Percentiles rank a stretch among this genome's conserved stretches.
phyloP scores from a whole-genome alignment of 257 asterid genomes.

The Rhazya stricta region DNA sequence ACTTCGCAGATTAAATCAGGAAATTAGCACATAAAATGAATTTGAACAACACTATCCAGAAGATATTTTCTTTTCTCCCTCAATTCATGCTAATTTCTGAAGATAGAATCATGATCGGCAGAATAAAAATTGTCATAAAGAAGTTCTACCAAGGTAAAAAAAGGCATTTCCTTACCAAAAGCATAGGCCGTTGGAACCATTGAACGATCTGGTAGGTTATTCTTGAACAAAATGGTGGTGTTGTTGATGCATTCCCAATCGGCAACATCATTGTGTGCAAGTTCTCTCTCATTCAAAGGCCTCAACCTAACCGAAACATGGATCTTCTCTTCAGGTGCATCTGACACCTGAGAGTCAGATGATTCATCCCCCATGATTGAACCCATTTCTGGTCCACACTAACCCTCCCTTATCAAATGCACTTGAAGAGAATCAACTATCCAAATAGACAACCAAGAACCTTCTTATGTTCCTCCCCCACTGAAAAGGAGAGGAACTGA shows the following conservation, averaged over 20 bases:
- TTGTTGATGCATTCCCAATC: slow-evolving; percentile 89
- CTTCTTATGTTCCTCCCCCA: slow-evolving; percentile 26
- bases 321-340: slow-evolving; percentile 76
- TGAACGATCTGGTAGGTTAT: slow-evolving; percentile 51
- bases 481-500: slow-evolving; percentile 51
- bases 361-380: slow-evolving; percentile 42
- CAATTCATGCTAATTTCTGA: background rate
- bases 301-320: slow-evolving; percentile 76
- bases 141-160: background rate
- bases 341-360: slow-evolving; percentile 31
- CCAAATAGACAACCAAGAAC: slow-evolving; percentile 19
- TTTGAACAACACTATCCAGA: background rate
- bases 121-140: background rate
- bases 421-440: slow-evolving; percentile 39
- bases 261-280: slow-evolving; percentile 40
- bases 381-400: slow-evolving; percentile 37
- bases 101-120: background rate
- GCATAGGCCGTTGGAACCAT: slow-evolving; percentile 57
- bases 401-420: slow-evolving; percentile 28
- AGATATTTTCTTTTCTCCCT: background rate
- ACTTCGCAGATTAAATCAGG: background rate
- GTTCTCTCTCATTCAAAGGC: slow-evolving; percentile 73
- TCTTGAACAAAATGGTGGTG: slow-evolving; percentile 66
- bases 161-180: slow-evolving; percentile 44
- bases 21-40: background rate